Evolutionary conservation across 2,329 filamentous ascomycete species (phyloP).

Genomic region (Alternaria rosae): DNA sequence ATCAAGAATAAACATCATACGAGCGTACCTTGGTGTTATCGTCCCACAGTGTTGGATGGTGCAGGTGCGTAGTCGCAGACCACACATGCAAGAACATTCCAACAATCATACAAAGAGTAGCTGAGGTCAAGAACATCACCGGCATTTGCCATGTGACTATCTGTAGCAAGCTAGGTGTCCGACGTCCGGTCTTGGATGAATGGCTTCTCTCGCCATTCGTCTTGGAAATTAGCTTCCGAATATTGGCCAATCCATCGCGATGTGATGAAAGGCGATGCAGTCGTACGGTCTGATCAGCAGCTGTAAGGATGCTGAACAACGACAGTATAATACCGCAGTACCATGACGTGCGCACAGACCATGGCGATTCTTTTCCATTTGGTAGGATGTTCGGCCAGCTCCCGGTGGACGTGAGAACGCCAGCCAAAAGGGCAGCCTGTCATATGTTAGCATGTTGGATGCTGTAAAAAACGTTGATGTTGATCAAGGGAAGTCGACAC

Average conservation of each 20-base stretch:
- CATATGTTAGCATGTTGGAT: neutral
- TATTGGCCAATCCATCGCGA: constrained; percentile 47
- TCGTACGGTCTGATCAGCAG: constrained; percentile 54
- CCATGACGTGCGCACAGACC: constrained; percentile 53
- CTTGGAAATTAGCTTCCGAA: constrained; percentile 47
- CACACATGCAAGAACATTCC: constrained; percentile 52
- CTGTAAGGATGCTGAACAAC: constrained; percentile 59
- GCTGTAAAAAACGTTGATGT: neutral
- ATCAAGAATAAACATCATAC: neutral
- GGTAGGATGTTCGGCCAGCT: constrained; percentile 54
- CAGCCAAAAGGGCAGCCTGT: constrained; percentile 50
- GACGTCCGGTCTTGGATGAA: constrained; percentile 27
- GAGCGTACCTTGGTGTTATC: constrained; percentile 38
- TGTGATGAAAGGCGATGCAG: constrained; percentile 54
- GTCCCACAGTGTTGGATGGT: constrained; percentile 39
- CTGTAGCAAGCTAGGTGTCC: constrained; percentile 37
- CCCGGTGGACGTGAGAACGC: constrained; percentile 54
- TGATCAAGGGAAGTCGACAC: too few species aligned
- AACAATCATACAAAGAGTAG: constrained; percentile 48
- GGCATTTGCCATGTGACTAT: constrained; percentile 51
- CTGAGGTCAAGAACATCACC: constrained; percentile 46
- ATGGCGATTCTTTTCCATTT: constrained; percentile 49
- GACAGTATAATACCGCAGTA: constrained; percentile 58
- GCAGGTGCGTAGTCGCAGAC: constrained; percentile 39
- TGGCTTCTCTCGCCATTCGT: constrained; percentile 27